Evolutionary conservation across 2,329 filamentous ascomycete genomes (phyloP).

Genomic region (Botryotinia calthae): DNA sequence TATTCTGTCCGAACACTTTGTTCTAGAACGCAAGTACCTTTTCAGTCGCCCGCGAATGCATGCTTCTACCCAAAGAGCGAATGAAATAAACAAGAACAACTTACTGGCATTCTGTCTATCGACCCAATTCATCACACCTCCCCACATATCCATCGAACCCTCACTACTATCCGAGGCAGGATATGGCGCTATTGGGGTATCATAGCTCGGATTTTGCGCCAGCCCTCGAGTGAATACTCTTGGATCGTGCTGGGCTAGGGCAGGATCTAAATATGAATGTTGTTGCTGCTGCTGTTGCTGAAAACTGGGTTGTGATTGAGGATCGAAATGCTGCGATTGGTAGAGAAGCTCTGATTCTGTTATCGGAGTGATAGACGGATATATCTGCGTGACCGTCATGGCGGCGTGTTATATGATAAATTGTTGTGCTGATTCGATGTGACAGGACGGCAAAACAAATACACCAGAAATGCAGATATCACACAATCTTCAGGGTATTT

Average conservation of each 20-base stretch:
- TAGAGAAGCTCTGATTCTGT: conserved; percentile 4
- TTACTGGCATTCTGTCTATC: conserved; percentile 7
- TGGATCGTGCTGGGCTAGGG: conserved; percentile 6
- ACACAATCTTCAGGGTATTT: conserved; percentile 11
- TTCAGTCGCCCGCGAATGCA: neutral
- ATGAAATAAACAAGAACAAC: neutral
- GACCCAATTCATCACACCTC: conserved; percentile 16
- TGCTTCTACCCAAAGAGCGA: neutral
- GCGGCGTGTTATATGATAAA: neutral
- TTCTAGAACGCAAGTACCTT: neutral
- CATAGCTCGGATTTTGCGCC: conserved; percentile 1
- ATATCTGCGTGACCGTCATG: conserved; percentile 15
- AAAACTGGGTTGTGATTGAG: conserved; percentile 1
- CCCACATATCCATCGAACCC: conserved; percentile 9
- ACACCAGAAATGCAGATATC: conserved; percentile 6
- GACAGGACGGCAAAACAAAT: neutral
- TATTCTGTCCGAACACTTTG: neutral
- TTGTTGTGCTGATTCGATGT: neutral
- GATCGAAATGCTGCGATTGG: conserved; percentile 12
- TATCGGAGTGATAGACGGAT: conserved; percentile 15
- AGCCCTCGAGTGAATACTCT: conserved; percentile 2
- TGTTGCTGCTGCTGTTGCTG: conserved; percentile 3
- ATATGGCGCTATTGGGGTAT: conserved; percentile 15
- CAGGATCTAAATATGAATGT: conserved; percentile 15
- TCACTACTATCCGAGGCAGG: conserved; percentile 19